phyloP scores from a whole-genome alignment of 345 rosid species.

The Fremontodendron californicum region DNA sequence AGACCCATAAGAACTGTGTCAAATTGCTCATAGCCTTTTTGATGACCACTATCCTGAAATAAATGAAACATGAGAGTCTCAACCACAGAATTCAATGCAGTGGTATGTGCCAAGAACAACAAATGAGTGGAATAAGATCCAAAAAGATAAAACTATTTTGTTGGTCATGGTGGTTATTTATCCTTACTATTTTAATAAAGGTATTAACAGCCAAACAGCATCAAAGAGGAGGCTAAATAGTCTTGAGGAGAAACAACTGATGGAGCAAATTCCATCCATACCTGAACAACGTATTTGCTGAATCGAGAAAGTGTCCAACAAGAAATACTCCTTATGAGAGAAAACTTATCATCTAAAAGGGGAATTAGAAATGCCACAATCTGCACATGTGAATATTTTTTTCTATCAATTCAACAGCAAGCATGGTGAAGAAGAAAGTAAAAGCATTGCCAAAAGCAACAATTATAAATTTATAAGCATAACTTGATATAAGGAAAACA shows the following conservation, averaged over 20 bases:
- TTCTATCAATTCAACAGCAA: neutral
- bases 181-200: neutral
- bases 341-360: constrained; percentile 88
- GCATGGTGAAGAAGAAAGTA: neutral
- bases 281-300: constrained; percentile 97
- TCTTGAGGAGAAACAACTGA: neutral
- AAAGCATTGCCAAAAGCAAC: constrained; percentile 1
- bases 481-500: neutral
- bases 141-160: neutral
- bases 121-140: neutral
- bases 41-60: constrained; percentile 61
- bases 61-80: constrained; percentile 8
- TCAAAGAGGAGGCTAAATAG: neutral
- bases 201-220: neutral
- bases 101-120: neutral
- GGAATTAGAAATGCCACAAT: constrained; percentile 88
- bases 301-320: constrained; percentile 99
- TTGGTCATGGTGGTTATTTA: neutral
- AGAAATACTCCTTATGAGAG: constrained; percentile 91
- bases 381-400: constrained; percentile 41
- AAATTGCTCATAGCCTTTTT: constrained; percentile 76
- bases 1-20: constrained; percentile 82
- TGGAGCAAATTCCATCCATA: constrained; percentile 19
- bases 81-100: constrained; percentile 9
- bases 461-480: neutral